These are phyloP conservation scores for Alternaria sp. DNA, from an alignment of 2,329 filamentous ascomycete species.

Conservation along the genomic window DNA sequence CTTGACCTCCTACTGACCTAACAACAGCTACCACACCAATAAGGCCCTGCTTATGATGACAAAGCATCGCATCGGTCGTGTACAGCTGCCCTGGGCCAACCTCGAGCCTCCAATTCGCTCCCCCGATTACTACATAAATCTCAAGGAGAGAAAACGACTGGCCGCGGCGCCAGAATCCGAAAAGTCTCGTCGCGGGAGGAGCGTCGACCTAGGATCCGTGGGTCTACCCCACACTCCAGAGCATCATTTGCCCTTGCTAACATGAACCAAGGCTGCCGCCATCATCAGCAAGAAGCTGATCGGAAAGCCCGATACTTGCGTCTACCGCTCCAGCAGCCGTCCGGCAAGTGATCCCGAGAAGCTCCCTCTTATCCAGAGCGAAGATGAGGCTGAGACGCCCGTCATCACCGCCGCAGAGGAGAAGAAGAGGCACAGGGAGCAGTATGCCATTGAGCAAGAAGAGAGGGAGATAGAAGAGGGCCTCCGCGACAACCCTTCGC, in stretches of 20 bases:
- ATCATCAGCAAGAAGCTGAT: conserved; percentile 39
- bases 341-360: conserved; percentile 33
- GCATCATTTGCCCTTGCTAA: conserved; percentile 26
- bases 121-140: conserved; percentile 51
- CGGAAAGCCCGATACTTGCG: conserved; percentile 29
- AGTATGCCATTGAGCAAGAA: conserved; percentile 47
- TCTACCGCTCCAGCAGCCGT: conserved; percentile 28
- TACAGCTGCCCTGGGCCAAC: conserved; percentile 65
- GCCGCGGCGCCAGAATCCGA: conserved; percentile 8
- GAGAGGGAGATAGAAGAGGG: conserved; percentile 51
- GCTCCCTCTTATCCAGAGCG: conserved; percentile 23
- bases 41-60: conserved; percentile 66
- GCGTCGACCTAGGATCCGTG: conserved; percentile 43
- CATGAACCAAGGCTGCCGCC: conserved; percentile 33
- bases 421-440: conserved; percentile 35
- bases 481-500: conserved; percentile 56
- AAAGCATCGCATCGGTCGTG: conserved; percentile 68
- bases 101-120: conserved; percentile 67
- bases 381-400: conserved; percentile 16
- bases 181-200: conserved; percentile 27
- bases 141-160: conserved; percentile 28
- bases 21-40: conserved; percentile 65
- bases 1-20: conserved; percentile 35
- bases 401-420: conserved; percentile 18
- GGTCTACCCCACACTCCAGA: conserved; percentile 23